Percentiles rank a stretch among this genome's conserved stretches.
phyloP scores from a whole-genome alignment of 1,284 basidiomycete genomes.

The Rhodotorula sp. region DNA sequence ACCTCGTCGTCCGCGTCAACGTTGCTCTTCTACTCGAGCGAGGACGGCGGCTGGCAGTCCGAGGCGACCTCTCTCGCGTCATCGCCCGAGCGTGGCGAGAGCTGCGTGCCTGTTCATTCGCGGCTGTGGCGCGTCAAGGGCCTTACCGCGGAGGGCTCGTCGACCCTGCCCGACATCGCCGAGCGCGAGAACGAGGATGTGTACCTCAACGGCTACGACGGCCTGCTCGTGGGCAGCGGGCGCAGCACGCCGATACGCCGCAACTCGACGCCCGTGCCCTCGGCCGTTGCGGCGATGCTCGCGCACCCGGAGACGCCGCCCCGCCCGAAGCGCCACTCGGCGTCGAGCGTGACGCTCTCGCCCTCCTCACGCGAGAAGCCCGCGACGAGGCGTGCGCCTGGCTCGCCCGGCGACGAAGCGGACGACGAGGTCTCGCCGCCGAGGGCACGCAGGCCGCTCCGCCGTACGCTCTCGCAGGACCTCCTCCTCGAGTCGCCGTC shows the following conservation, averaged over 20 bases:
- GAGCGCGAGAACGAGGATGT: constrained; percentile 29
- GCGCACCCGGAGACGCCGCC: constrained; percentile 38
- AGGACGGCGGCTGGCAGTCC: constrained; percentile 36
- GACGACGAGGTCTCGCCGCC: constrained; percentile 40
- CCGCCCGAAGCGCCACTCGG: constrained; percentile 29
- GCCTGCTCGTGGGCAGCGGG: not conserved
- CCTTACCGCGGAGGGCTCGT: not conserved
- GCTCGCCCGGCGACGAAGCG: constrained; percentile 14
- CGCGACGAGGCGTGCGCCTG: not conserved
- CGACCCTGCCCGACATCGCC: constrained; percentile 15
- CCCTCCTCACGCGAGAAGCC: not conserved
- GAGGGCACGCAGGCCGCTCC: constrained; percentile 1
- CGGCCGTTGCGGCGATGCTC: constrained; percentile 29
- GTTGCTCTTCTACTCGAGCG: constrained; percentile 28
- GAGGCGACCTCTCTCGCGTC: constrained; percentile 34
- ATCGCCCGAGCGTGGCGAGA: constrained; percentile 26
- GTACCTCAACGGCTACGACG: constrained; percentile 11
- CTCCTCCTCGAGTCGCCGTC: not conserved
- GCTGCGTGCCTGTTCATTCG: not conserved
- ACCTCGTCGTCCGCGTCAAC: constrained; percentile 42
- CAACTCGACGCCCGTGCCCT: constrained; percentile 35
- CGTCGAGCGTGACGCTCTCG: constrained; percentile 17
- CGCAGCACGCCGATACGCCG: constrained; percentile 12
- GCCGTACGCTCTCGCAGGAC: not conserved
- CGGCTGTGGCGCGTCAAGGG: constrained; percentile 35